Conservation (phyloP, 2,329 filamentous ascomycete genomes). For the Trichoderma simmonsii region DNA sequence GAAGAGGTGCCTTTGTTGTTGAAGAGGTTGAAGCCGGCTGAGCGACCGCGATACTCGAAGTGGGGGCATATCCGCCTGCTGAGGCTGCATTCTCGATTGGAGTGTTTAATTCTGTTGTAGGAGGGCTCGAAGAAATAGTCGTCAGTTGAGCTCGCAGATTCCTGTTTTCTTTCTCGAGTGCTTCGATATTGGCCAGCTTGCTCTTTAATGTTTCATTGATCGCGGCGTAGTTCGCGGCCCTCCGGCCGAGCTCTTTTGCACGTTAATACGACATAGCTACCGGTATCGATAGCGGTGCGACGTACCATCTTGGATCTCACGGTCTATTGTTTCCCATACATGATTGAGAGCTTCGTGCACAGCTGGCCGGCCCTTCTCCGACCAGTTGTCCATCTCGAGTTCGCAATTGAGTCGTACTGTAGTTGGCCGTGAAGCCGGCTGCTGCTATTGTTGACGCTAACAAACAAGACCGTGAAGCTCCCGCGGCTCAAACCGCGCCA, state of each 20-base stretch:
- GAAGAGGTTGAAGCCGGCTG: background rate
- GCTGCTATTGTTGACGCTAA: slow-evolving; percentile 5
- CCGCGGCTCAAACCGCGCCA: background rate
- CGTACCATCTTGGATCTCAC: slow-evolving; percentile 37
- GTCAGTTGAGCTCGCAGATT: slow-evolving; percentile 38
- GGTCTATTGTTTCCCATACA: slow-evolving; percentile 40
- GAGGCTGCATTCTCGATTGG: background rate
- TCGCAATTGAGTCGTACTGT: background rate
- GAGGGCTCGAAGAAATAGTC: background rate
- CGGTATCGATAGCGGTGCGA: slow-evolving; percentile 16
- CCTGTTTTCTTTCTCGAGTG: slow-evolving; percentile 43
- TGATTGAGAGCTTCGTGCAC: slow-evolving; percentile 40
- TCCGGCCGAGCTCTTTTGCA: slow-evolving; percentile 8
- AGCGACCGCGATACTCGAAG: background rate
- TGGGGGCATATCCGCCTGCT: background rate
- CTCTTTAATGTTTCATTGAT: slow-evolving; percentile 2
- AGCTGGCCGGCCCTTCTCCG: slow-evolving; percentile 37
- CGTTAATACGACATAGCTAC: background rate
- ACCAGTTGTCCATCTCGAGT: slow-evolving; percentile 39
- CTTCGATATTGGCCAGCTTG: slow-evolving; percentile 28
- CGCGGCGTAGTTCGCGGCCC: background rate
- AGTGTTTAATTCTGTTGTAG: background rate
- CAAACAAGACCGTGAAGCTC: background rate
- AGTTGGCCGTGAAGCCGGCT: background rate
- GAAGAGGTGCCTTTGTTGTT: background rate